A percentile compares a stretch with the other conserved stretches of the same genome.
Evolutionary conservation across 257 asterid genomes (phyloP).

Genomic region (Solanum okadae): DNA sequence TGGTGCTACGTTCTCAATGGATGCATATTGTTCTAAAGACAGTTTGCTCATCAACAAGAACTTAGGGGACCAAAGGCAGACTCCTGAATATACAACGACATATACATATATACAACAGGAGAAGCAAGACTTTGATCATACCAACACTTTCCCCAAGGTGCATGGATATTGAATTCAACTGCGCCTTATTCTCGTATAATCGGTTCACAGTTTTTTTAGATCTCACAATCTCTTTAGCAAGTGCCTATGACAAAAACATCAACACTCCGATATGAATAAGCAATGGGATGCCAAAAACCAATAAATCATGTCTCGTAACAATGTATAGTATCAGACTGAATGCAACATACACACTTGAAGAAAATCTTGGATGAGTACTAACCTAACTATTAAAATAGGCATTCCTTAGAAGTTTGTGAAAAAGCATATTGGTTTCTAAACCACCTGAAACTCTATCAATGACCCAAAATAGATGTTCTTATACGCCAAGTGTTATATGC

Average conservation of each 20-base stretch:
- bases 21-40: background rate
- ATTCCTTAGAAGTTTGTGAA: background rate
- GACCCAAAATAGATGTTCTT: background rate
- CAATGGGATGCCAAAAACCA: background rate
- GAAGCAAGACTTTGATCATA: slow-evolving; percentile 16
- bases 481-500: background rate
- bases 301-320: background rate
- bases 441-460: background rate
- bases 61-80: background rate
- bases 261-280: background rate
- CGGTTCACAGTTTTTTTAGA: slow-evolving; percentile 76
- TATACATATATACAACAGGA: background rate
- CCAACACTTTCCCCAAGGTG: slow-evolving; percentile 99
- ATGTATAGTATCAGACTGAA: background rate
- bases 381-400: background rate
- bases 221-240: slow-evolving; percentile 89
- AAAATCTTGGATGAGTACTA: background rate
- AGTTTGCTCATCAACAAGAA: background rate
- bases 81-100: background rate
- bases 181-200: slow-evolving; percentile 87
- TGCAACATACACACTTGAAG: background rate
- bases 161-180: slow-evolving; percentile 90
- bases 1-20: background rate
- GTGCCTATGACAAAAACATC: slow-evolving; percentile 37
- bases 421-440: background rate